Base-by-base conservation (phyloP, 169 alveolate genomes). In the Cryptosporidium viatorum region DNA sequence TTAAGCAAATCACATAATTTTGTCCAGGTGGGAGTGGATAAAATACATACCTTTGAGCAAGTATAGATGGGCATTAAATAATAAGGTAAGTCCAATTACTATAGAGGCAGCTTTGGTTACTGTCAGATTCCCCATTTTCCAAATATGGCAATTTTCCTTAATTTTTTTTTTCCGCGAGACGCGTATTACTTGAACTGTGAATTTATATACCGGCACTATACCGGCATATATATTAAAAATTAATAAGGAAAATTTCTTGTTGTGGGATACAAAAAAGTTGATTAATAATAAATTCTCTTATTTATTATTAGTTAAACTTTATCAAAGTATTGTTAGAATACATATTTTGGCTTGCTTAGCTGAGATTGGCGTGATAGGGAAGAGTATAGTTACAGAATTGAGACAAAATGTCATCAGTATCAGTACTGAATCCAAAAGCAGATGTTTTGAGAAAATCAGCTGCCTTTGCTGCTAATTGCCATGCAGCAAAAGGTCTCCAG, bases 401-500 rank as follows among this genome's bases (percentile, higher is more conserved):
- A 74, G 68, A 23, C 52, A 59, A 37, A 26, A 80, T 80, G 89
- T 59, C 89, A 31, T 80, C 89, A 16, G 75, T 80, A 85, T 91
- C 91, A 50, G 92, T 95, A 33, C 92, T 98, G 60, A 98, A 98
- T 93, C 93, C 97, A 48, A 97, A 97, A 92, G 99, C 99, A 59
- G 99, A 98, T 85, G 97, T 97, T 86, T 94, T 98, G 69, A 96
- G 97, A 84, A 95, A 98, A 75, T 94, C 97, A 12, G 97, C 97
- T 65, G 99, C 99, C 31, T 93, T 98, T 52, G 97, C 97, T 21
- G 98, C 98, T 86, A 98, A 98, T 93, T 94, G 97, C 70, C 96
- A 97, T 85, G 99, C 99, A 0, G 99, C 99, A 33, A 96, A 97
- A 84, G 99, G 99, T 51, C 97, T 98, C 70, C 96, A 96, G 91